Evolutionary conservation across 345 rosid genomes (phyloP).

Genomic region (Arabis alpina): DNA sequence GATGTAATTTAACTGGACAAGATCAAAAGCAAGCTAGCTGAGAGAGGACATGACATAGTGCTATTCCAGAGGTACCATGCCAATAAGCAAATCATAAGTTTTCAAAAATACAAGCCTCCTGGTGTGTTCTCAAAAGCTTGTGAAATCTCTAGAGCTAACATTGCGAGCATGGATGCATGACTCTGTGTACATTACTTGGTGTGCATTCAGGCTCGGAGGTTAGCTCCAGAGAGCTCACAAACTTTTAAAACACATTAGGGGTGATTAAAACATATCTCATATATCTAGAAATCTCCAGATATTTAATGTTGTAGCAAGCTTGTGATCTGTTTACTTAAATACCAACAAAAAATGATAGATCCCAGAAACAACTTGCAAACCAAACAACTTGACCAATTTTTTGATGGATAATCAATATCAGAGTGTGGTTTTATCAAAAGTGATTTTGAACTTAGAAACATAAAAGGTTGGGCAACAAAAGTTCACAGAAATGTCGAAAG

Average conservation of each 20-base stretch:
- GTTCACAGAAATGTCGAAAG: not conserved
- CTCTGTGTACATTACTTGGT: slow-evolving; percentile 32
- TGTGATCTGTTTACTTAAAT: slow-evolving; percentile 35
- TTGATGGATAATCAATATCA: not conserved
- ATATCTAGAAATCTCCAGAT: not conserved
- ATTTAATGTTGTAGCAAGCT: slow-evolving; percentile 27
- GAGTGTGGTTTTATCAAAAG: not conserved
- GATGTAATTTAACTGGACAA: not conserved
- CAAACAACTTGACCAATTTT: not conserved
- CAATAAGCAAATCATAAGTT: not conserved
- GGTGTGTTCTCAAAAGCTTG: slow-evolving; percentile 2
- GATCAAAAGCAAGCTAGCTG: not conserved
- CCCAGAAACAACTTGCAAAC: not conserved
- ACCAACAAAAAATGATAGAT: not conserved
- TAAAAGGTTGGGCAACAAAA: not conserved
- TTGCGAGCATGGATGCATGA: slow-evolving; percentile 14
- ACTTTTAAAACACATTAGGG: slow-evolving; percentile 44
- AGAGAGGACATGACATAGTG: not conserved
- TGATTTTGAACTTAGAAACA: not conserved
- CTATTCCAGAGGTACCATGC: not conserved
- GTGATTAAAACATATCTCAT: not conserved
- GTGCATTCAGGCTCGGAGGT: slow-evolving; percentile 42
- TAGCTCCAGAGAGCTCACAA: slow-evolving; percentile 44
- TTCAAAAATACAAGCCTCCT: not conserved
- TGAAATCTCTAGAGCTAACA: not conserved